Base-by-base conservation (phyloP, 306 rosid genomes). In the Sicyos edulis region DNA sequence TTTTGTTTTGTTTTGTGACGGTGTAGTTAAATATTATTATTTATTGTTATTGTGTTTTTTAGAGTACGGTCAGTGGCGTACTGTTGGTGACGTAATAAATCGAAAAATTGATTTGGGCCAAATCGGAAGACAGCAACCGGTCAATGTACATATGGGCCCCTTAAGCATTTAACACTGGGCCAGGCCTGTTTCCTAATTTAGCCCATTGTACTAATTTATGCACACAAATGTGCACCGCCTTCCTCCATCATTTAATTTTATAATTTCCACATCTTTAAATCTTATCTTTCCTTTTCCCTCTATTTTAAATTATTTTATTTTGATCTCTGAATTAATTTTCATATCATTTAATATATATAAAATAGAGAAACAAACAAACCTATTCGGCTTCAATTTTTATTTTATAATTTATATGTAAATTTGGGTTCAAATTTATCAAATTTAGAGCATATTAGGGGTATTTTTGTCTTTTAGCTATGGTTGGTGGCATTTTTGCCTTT, bases 111-210 rank as follows among this genome's bases (percentile, higher is more conserved):
- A n/a, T 9, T 64, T 40, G 70, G 70, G 9, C 70, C 70, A 40
- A 64, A 40, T 40, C 70, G 1, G 29, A 51, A 64, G 70, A 64
- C 70, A 64, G 52, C 29, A 17, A 64, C 52, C 16, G 52, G 8
- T 64, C 52, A 64, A 29, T 34, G 29, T 40, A 64, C n/a, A 40
- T 0, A 19, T 64, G 70, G 70, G 70, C 70, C 70, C 52, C 17
- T n/a, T 13, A 0, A 10, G 70, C 29, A 64, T 64, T 64, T 29
- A 40, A 42, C 5, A 5, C 15, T 42, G 70, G 70, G 53, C 70
- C 70, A 64, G 70, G 70, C 70, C 8, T n/a, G 49, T 63, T 64
- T 64, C 70, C 32, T 42, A 37, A 64, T n/a, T n/a, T 17, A 21
- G 70, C 70, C 70, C 70, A 63, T 34, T 60, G 6, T 14, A 26